Evolutionary conservation across 2,329 filamentous ascomycete species (phyloP), one percentile per base, ranked within the genome.

Genomic region (Colletotrichum zoysiae): DNA sequence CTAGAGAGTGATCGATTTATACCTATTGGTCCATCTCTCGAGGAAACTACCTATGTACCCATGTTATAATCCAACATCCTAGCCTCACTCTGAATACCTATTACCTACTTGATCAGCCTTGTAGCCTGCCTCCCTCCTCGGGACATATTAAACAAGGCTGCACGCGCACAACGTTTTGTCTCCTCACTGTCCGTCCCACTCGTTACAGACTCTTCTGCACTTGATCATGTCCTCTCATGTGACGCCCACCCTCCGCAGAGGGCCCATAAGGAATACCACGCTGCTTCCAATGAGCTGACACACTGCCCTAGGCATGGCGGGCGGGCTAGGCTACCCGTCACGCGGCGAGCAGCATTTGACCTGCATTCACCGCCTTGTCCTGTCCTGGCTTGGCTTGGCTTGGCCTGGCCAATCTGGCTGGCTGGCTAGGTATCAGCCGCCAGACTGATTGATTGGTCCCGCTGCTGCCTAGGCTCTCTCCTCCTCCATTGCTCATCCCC

Each of bases 211-310:
- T 11, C 20, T 57, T 26, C 18, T 9, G n/a, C 26, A 20, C 11
- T 18, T 26, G 14, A 11, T 53, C 4, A 7, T 11, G 14, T 23
- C 61, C 30, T 48, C 3, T 48, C 23, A 38, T n/a, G 48, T 38
- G 62, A 12, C 40, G 18, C 16, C 42, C 48, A 33, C 14, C 14
- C 62, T 46, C 44, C n/a, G 30, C 48, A 14, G 33, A 20, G 42
- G 66, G 26, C 23, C 51, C 68, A 71, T 56, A 44, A 35, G 4
- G 64, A 30, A 68, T 71, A 44, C 68, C 51, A 68, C 58, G 64
- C 64, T 63, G 51, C 33, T 20, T 44, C 61, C 55, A 48, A 60
- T 60, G 30, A 46, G 48, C 61, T 23, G 53, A 60, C 26, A 16
- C 42, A 42, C 57, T 56, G 46, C 20, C 42, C 44, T 26, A n/a